phyloP scores from a whole-genome alignment of 176 grass and related monocot species.

The Panicum miliaceum region DNA sequence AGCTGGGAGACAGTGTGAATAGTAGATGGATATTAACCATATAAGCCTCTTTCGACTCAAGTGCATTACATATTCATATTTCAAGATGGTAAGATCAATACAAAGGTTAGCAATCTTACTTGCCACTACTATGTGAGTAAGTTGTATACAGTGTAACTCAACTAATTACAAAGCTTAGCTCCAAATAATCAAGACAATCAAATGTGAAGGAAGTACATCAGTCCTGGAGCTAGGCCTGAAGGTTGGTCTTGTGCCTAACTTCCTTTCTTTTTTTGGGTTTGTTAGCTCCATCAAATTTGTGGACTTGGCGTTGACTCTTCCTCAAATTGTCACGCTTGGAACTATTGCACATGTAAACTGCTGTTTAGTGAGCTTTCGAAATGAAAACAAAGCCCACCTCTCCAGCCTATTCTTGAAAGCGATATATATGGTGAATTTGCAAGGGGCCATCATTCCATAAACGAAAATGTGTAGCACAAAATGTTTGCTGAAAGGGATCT shows the following conservation, averaged over 20 bases:
- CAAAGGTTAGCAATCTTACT: neutral
- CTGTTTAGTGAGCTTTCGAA: neutral
- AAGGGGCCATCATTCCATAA: neutral
- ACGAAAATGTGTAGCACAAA: neutral
- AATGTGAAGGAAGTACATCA: neutral
- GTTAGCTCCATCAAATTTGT: neutral
- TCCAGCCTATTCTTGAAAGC: neutral
- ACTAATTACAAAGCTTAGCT: slow-evolving; percentile 2
- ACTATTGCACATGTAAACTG: neutral
- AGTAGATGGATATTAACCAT: neutral
- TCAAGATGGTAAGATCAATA: neutral
- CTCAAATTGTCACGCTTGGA: neutral
- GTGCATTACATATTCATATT: neutral
- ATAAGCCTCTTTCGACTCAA: neutral
- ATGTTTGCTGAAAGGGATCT: neutral
- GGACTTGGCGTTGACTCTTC: neutral
- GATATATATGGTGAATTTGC: slow-evolving; percentile 8
- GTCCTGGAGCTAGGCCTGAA: neutral
- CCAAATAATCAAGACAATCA: slow-evolving; percentile 10
- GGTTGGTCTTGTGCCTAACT: neutral
- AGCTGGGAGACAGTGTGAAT: neutral
- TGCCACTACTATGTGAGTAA: neutral
- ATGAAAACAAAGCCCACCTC: neutral
- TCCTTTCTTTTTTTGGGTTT: neutral
- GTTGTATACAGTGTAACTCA: neutral